Evolutionary conservation across 176 grass and related monocot species (phyloP).

Genomic region (Lolium perenne): DNA sequence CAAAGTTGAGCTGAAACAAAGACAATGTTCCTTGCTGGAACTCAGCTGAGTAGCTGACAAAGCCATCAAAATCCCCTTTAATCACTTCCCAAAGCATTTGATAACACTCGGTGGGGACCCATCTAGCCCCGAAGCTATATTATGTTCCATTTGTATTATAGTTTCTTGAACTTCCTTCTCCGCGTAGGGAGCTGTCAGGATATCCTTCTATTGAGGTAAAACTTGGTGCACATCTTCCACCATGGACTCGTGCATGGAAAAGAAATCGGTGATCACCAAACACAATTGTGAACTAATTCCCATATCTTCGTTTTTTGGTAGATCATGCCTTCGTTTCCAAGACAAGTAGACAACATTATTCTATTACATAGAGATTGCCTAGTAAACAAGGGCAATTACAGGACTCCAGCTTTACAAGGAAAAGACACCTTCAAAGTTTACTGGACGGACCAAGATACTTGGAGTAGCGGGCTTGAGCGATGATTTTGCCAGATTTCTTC

Average conservation of each 20-base stretch:
- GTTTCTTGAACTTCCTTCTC: not conserved
- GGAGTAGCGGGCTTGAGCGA: slow-evolving; percentile 87
- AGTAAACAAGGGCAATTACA: not conserved
- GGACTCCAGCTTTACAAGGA: not conserved
- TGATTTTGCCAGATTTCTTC: slow-evolving; percentile 85
- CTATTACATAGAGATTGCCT: not conserved
- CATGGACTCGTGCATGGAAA: not conserved
- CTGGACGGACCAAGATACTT: slow-evolving; percentile 83
- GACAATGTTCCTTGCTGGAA: too few species aligned
- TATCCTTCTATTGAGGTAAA: not conserved
- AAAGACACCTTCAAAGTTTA: slow-evolving; percentile 53
- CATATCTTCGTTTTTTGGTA: not conserved
- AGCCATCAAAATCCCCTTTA: too few species aligned
- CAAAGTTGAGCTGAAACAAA: too few species aligned
- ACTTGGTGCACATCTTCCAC: not conserved
- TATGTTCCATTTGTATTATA: not conserved
- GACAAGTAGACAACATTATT: not conserved
- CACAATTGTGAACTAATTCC: not conserved
- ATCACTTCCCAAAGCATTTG: too few species aligned
- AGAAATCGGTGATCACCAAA: not conserved
- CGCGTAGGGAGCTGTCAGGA: not conserved
- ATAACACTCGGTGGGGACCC: too few species aligned
- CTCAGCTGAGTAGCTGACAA: too few species aligned
- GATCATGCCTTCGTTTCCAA: too few species aligned
- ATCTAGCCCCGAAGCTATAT: not conserved